Conservation (phyloP, 2,329 filamentous ascomycete species). For the Purpureocillium lavendulum region DNA sequence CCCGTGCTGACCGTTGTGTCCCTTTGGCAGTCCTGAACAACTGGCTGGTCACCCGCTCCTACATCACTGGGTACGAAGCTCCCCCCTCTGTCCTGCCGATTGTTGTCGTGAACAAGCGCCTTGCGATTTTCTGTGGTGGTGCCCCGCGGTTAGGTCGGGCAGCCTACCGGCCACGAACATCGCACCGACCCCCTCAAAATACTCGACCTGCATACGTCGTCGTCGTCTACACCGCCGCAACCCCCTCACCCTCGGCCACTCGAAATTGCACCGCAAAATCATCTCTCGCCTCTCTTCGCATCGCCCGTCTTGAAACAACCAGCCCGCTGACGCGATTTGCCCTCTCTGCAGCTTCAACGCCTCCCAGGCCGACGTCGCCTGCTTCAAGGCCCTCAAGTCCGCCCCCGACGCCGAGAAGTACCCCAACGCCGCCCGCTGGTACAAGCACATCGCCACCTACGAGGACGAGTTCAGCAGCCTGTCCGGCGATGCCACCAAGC, state of each 20-base stretch:
- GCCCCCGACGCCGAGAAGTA: slow-evolving; percentile 77
- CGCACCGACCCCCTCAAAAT: no score
- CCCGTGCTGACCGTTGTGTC: neutral
- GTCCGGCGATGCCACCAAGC: slow-evolving; percentile 82
- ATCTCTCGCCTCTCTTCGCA: neutral
- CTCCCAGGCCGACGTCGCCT: slow-evolving; percentile 91
- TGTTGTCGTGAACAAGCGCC: neutral
- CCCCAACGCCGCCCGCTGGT: slow-evolving; percentile 94
- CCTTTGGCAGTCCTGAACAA: slow-evolving; percentile 49
- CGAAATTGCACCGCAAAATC: no score
- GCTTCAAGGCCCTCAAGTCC: slow-evolving; percentile 80
- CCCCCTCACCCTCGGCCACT: no score
- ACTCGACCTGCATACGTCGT: no score
- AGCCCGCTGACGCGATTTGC: slow-evolving; percentile 2
- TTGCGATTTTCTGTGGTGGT: neutral
- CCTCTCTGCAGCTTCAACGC: slow-evolving; percentile 43
- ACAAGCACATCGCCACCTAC: slow-evolving; percentile 95
- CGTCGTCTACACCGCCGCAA: neutral
- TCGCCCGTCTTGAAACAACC: slow-evolving; percentile 1
- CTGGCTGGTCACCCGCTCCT: slow-evolving; percentile 65
- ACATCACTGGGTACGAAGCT: slow-evolving; percentile 66
- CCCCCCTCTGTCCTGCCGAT: neutral
- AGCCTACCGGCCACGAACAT: no score
- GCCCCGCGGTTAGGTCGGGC: neutral
- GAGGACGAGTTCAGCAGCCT: slow-evolving; percentile 88